phyloP scores from a whole-genome alignment of 345 rosid species.

The Euphorbia tirucalli region DNA sequence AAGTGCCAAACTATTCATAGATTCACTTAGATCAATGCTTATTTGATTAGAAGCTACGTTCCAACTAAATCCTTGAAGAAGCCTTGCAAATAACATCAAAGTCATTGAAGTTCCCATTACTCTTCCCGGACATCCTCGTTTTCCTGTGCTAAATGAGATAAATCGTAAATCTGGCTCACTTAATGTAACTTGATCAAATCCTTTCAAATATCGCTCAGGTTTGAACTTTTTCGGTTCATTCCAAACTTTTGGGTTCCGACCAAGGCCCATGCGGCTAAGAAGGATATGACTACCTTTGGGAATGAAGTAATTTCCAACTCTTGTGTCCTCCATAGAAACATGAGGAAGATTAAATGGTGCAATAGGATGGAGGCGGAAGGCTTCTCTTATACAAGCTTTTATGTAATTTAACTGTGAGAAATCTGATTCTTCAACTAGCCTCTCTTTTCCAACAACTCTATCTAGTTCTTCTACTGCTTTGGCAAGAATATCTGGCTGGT shows the following conservation, averaged over 20 bases:
- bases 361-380: slow-evolving; percentile 51
- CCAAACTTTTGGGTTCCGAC: slow-evolving; percentile 52
- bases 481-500: too few species aligned
- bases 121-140: slow-evolving; percentile 39
- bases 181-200: slow-evolving; percentile 21
- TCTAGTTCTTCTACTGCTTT: not conserved
- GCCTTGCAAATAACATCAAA: slow-evolving; percentile 15
- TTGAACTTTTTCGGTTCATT: slow-evolving; percentile 39
- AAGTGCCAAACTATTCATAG: not conserved
- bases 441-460: slow-evolving; percentile 1
- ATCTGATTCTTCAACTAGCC: slow-evolving; percentile 51
- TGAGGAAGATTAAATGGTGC: slow-evolving; percentile 52
- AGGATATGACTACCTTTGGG: slow-evolving; percentile 54
- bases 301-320: slow-evolving; percentile 43
- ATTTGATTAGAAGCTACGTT: not conserved
- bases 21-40: not conserved
- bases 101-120: slow-evolving; percentile 20
- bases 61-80: not conserved
- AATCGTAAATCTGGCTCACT: not conserved
- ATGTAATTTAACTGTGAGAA: slow-evolving; percentile 40
- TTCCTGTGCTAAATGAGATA: slow-evolving; percentile 13
- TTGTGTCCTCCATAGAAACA: slow-evolving; percentile 25
- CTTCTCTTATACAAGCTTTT: slow-evolving; percentile 51
- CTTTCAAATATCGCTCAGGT: slow-evolving; percentile 48
- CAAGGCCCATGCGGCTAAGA: slow-evolving; percentile 43